phyloP scores from a whole-genome alignment of 306 rosid species.

The Psophocarpus tetragonolobus region DNA sequence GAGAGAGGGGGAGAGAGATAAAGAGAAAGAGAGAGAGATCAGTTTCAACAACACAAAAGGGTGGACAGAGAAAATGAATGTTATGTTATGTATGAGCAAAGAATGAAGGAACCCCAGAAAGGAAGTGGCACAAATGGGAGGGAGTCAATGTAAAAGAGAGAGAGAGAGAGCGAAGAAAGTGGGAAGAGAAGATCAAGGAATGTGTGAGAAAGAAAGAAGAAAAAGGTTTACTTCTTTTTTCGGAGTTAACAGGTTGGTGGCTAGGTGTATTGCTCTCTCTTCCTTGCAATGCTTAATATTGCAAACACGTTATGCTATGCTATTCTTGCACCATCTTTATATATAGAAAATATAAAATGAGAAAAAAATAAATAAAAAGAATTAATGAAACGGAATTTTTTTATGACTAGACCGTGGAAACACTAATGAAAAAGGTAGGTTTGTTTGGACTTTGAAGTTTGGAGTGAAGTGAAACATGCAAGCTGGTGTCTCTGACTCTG shows the following conservation, averaged over 20 bases:
- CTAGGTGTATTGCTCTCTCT: background rate
- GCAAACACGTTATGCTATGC: slow-evolving; percentile 9
- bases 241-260: slow-evolving; percentile 38
- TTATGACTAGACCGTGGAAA: background rate
- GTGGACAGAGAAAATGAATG: slow-evolving; percentile 29
- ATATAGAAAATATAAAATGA: background rate
- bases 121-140: slow-evolving; percentile 32
- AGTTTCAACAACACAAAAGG: slow-evolving; percentile 11
- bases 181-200: slow-evolving; percentile 36
- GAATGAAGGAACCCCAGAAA: slow-evolving; percentile 24
- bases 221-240: background rate
- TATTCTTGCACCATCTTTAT: slow-evolving; percentile 49
- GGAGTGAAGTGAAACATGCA: slow-evolving; percentile 1
- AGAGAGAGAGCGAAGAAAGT: slow-evolving; percentile 56
- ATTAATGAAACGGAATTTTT: background rate
- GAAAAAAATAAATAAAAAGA: background rate
- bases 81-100: background rate
- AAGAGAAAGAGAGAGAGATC: background rate
- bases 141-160: slow-evolving; percentile 51
- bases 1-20: no score
- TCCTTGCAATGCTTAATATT: background rate
- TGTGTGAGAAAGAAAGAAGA: background rate
- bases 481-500: background rate
- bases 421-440: background rate
- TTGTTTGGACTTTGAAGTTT: background rate